Evolutionary conservation across 257 asterid species (phyloP).

Genomic region (Solanum tarijense): DNA sequence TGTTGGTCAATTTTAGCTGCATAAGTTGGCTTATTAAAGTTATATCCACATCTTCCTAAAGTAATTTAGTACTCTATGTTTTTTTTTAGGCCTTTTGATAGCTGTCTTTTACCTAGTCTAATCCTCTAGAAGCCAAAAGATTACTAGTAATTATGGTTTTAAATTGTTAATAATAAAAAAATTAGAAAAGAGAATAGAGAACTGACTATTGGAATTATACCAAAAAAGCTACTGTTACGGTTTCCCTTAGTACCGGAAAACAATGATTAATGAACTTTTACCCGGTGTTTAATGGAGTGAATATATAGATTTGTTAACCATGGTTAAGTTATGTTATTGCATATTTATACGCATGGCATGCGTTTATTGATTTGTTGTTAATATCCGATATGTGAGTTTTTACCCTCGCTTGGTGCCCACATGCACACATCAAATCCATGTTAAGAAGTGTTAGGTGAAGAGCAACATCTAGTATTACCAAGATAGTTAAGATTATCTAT

Average conservation of each 20-base stretch:
- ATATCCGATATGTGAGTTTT: not conserved
- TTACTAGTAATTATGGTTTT: not conserved
- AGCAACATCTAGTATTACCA: not conserved
- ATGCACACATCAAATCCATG: not conserved
- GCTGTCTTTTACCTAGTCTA: not conserved
- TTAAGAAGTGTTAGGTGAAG: not conserved
- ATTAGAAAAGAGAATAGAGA: not conserved
- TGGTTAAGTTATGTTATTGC: too few relatives aligned
- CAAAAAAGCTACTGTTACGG: not conserved
- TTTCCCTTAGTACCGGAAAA: not conserved
- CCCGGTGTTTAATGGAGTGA: not conserved
- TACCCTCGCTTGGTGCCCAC: not conserved
- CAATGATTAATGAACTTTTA: not conserved
- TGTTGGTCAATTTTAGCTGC: not conserved
- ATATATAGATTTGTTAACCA: not conserved
- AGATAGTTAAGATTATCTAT: not conserved
- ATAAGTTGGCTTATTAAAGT: not conserved
- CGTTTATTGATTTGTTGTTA: not conserved
- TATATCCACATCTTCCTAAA: not conserved
- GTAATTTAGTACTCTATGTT: not conserved
- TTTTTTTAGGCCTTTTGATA: not conserved
- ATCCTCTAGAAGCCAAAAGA: not conserved
- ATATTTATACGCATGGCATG: not conserved
- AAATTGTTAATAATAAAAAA: not conserved
- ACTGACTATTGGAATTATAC: not conserved